Percentiles rank a stretch among this genome's conserved stretches.
Evolutionary conservation across 2,329 filamentous ascomycete genomes (phyloP).

Genomic region (Blastomyces percursus): DNA sequence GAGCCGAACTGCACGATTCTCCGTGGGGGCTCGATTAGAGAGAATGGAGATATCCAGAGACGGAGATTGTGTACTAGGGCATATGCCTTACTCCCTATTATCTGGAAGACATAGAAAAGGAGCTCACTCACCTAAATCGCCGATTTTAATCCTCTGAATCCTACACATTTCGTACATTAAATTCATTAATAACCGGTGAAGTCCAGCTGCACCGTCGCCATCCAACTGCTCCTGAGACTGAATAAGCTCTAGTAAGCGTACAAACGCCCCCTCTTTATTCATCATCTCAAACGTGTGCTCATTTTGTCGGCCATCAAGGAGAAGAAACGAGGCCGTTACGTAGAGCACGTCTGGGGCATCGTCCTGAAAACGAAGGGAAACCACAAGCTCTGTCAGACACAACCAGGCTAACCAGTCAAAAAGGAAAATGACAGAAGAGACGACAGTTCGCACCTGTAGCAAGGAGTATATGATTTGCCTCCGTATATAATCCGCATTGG

Average conservation of each 20-base stretch:
- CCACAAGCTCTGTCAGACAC: not conserved
- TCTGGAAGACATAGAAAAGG: not conserved
- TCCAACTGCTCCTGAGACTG: constrained; percentile 46
- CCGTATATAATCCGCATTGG: constrained; percentile 75
- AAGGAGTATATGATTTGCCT: constrained; percentile 87
- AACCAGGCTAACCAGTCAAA: not conserved
- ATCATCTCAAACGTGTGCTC: constrained; percentile 75
- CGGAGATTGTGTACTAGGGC: not conserved
- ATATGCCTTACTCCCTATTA: not conserved
- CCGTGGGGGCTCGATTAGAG: not conserved
- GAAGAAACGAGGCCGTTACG: constrained; percentile 68
- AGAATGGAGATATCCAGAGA: not conserved
- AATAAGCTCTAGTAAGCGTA: constrained; percentile 71
- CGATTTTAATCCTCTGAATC: constrained; percentile 65
- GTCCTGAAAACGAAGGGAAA: constrained; percentile 48
- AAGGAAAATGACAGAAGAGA: not conserved
- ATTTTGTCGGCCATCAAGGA: constrained; percentile 73
- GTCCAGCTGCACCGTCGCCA: constrained; percentile 36
- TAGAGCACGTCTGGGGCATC: constrained; percentile 73
- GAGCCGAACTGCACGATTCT: not conserved
- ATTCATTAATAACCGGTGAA: constrained; percentile 75
- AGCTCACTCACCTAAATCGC: constrained; percentile 58
- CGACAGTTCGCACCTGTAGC: constrained; percentile 44
- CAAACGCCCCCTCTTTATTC: constrained; percentile 75
- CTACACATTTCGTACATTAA: constrained; percentile 94